Conservation (phyloP, 352 stramenopile species). For the Phytophthora litchii region DNA sequence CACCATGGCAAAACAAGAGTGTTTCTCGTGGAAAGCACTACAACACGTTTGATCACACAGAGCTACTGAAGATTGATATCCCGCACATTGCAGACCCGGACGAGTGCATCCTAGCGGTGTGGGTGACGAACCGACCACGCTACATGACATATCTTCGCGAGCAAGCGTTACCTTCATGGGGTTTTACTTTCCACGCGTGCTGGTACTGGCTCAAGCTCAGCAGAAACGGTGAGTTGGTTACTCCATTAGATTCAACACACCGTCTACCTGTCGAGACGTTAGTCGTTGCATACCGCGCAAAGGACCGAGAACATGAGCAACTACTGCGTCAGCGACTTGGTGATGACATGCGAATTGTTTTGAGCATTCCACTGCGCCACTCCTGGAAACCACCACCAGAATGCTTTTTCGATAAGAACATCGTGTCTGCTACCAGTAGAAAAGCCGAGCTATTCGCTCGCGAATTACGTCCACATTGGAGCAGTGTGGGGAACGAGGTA, state of each 20-base stretch:
- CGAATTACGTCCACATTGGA: conserved; percentile 65
- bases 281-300: conserved; percentile 56
- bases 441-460: conserved; percentile 75
- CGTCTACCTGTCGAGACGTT: conserved; percentile 72
- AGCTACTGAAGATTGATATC: conserved; percentile 56
- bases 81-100: conserved; percentile 34
- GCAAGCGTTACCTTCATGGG: conserved; percentile 58
- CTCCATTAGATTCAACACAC: conserved; percentile 63
- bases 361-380: conserved; percentile 74
- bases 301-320: conserved; percentile 10
- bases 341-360: conserved; percentile 40
- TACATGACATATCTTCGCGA: conserved; percentile 69
- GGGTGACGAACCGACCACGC: conserved; percentile 73
- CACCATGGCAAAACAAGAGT: conserved; percentile 83
- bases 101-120: conserved; percentile 67
- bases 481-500: conserved; percentile 71
- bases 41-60: conserved; percentile 61
- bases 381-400: conserved; percentile 81
- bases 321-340: conserved; percentile 41
- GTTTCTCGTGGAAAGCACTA: conserved; percentile 62
- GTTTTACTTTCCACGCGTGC: conserved; percentile 59
- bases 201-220: conserved; percentile 84
- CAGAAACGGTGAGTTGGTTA: conserved; percentile 58
- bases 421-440: conserved; percentile 2
- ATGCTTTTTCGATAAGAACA: conserved; percentile 47